Percentiles rank a stretch among this genome's conserved stretches.
These are phyloP conservation scores for Dactylellina leptospora DNA, from an alignment of 2,329 filamentous ascomycete species.

Conservation along the genomic window DNA sequence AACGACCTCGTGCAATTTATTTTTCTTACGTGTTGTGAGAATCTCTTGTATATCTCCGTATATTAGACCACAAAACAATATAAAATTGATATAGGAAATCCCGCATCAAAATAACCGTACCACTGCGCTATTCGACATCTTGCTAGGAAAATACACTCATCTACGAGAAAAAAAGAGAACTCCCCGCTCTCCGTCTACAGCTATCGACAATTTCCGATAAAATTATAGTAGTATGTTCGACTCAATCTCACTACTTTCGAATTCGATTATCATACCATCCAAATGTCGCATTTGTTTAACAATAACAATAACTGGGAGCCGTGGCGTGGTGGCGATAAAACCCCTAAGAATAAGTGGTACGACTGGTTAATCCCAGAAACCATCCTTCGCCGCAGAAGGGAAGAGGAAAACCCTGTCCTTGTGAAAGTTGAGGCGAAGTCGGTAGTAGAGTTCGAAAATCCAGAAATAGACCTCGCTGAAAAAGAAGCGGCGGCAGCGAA, in stretches of 20 bases:
- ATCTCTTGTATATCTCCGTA: neutral
- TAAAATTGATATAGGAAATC: neutral
- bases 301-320: neutral
- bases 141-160: neutral
- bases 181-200: conserved; percentile 1
- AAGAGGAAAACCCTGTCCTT: neutral
- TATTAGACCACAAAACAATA: conserved; percentile 7
- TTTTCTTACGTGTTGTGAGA: conserved; percentile 1
- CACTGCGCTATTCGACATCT: neutral
- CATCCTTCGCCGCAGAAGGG: conserved; percentile 2
- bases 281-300: neutral
- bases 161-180: too few relatives aligned
- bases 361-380: conserved; percentile 26
- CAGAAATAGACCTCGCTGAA: neutral
- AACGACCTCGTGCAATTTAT: neutral
- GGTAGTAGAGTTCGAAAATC: neutral
- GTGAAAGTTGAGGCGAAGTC: neutral
- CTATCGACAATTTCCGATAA: conserved; percentile 3
- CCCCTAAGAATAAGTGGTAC: conserved; percentile 8
- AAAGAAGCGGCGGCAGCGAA: neutral
- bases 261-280: neutral
- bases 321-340: conserved; percentile 17
- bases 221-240: neutral
- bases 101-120: conserved; percentile 10
- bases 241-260: neutral